Conservation (phyloP, 2,329 filamentous ascomycete genomes). For the Ophiostoma tasmaniense region DNA sequence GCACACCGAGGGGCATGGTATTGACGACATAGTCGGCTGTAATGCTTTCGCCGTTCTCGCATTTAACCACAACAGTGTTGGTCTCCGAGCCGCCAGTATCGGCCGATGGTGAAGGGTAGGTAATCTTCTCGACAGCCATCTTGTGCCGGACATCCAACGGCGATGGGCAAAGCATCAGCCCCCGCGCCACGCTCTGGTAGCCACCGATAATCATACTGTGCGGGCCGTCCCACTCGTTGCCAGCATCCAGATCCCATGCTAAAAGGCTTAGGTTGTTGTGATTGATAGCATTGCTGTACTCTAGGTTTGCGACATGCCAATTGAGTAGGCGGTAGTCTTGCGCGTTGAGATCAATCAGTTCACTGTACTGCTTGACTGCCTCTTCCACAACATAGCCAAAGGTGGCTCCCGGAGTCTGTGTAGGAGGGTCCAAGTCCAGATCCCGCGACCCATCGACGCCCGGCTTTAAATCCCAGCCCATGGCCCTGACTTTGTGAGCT, state of each 20-base stretch:
- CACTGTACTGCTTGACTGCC: constrained; percentile 79
- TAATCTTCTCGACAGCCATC: constrained; percentile 62
- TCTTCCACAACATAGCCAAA: constrained; percentile 87
- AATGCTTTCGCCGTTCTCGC: constrained; percentile 65
- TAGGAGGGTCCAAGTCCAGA: constrained; percentile 61
- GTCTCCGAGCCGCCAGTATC: neutral
- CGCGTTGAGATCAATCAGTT: constrained; percentile 70
- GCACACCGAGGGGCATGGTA: constrained; percentile 80
- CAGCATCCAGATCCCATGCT: constrained; percentile 94
- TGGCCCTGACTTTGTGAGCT: constrained; percentile 64
- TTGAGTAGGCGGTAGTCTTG: constrained; percentile 88
- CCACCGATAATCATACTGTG: constrained; percentile 91
- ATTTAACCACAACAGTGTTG: constrained; percentile 47
- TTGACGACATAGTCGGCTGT: constrained; percentile 88
- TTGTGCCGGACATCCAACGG: constrained; percentile 69
- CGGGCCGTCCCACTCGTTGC: constrained; percentile 92
- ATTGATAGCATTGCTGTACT: constrained; percentile 92
- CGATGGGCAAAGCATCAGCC: constrained; percentile 67
- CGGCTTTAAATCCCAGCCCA: constrained; percentile 72
- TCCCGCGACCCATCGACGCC: constrained; percentile 56
- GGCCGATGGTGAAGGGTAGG: constrained; percentile 39
- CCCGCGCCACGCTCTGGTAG: constrained; percentile 87
- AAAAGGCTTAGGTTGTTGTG: constrained; percentile 78
- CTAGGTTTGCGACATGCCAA: constrained; percentile 96
- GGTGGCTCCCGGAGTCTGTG: constrained; percentile 58